These are phyloP conservation scores for Manihot esculenta DNA, from an alignment of 441 rosid species.

Conservation along the genomic window DNA sequence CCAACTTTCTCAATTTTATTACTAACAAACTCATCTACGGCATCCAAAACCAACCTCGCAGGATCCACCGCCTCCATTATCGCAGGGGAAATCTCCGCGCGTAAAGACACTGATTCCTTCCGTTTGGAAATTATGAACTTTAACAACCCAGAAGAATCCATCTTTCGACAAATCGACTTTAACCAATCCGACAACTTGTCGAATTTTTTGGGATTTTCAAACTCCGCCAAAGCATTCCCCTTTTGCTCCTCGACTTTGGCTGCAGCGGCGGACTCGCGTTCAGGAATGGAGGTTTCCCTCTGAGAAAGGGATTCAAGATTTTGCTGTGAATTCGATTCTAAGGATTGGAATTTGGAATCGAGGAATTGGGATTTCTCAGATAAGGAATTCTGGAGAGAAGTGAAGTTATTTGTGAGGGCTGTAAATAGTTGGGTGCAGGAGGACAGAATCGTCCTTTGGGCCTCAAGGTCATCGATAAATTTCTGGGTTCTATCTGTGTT, in stretches of 20 bases:
- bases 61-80: slow-evolving; percentile 52
- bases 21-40: slow-evolving; percentile 50
- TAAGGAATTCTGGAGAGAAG: slow-evolving; percentile 39
- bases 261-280: slow-evolving; percentile 40
- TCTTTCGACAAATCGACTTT: slow-evolving; percentile 39
- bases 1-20: slow-evolving; percentile 42
- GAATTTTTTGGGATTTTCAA: slow-evolving; percentile 18
- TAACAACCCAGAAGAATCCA: slow-evolving; percentile 44
- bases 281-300: slow-evolving; percentile 42
- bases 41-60: slow-evolving; percentile 46
- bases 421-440: slow-evolving; percentile 47
- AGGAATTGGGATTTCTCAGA: slow-evolving; percentile 37
- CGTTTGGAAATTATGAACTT: slow-evolving; percentile 41
- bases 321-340: slow-evolving; percentile 29
- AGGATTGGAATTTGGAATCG: slow-evolving; percentile 38
- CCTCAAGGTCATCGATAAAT: slow-evolving; percentile 42
- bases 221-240: slow-evolving; percentile 36
- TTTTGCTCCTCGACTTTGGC: slow-evolving; percentile 30
- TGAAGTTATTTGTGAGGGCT: slow-evolving; percentile 42
- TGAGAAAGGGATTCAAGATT: slow-evolving; percentile 35
- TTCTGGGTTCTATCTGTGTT: slow-evolving; percentile 37
- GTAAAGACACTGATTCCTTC: slow-evolving; percentile 48
- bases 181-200: slow-evolving; percentile 31
- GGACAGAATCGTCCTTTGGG: slow-evolving; percentile 39
- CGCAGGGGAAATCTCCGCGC: slow-evolving; percentile 44